phyloP scores from a whole-genome alignment of 148 eudicot species.

The Cornus controversa region DNA sequence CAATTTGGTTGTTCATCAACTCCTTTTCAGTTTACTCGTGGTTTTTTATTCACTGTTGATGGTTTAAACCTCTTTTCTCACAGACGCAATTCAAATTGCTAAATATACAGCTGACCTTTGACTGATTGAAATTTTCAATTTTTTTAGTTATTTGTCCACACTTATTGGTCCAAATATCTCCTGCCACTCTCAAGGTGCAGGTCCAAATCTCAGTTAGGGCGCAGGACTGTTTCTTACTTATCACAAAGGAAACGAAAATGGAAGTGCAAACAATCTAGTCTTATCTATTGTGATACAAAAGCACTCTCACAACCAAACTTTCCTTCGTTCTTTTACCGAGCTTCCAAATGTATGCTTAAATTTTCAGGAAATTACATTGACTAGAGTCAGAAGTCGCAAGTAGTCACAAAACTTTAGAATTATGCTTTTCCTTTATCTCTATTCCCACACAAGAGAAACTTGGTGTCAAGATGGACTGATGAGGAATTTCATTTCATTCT shows the following conservation, averaged over 20 bases:
- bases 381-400: background rate
- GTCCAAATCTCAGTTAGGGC: too few relatives aligned
- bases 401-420: slow-evolving; percentile 4
- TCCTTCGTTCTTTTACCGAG: background rate
- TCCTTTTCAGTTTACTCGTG: background rate
- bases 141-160: background rate
- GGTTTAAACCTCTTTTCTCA: background rate
- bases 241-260: too few relatives aligned
- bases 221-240: too few relatives aligned
- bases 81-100: background rate
- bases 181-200: too few relatives aligned
- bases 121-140: background rate
- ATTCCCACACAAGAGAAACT: background rate
- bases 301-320: too few relatives aligned
- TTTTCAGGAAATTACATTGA: background rate
- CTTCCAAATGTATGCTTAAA: background rate
- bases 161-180: background rate
- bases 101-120: background rate
- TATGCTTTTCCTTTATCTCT: background rate
- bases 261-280: too few relatives aligned
- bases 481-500: background rate
- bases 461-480: background rate
- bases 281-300: too few relatives aligned
- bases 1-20: background rate
- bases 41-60: background rate